These are phyloP conservation scores for Cardamine chenopodiifolia DNA, from an alignment of 345 rosid genomes.

Conservation along the genomic window DNA sequence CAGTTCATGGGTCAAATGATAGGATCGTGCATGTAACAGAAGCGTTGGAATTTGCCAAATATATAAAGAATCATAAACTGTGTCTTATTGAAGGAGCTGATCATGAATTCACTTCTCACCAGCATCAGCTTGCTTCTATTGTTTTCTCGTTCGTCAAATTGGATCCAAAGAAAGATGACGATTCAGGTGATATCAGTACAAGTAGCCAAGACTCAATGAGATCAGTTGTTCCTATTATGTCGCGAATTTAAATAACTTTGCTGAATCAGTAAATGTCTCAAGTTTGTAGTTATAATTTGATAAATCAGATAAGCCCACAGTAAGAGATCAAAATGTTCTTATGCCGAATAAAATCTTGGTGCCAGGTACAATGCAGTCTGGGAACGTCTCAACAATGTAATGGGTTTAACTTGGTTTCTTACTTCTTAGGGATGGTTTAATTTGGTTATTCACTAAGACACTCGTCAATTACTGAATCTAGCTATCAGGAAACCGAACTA, in stretches of 20 bases:
- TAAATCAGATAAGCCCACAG: too few relatives aligned
- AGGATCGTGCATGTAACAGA: slow-evolving; percentile 63
- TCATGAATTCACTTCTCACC: slow-evolving; percentile 81
- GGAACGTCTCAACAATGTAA: neutral
- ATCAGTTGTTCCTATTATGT: slow-evolving; percentile 12
- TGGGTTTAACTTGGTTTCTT: neutral
- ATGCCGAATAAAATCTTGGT: neutral
- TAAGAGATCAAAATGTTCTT: neutral
- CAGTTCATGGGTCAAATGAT: slow-evolving; percentile 76
- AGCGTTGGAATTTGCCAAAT: slow-evolving; percentile 65
- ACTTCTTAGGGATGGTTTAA: neutral
- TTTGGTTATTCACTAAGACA: neutral
- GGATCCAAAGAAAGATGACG: slow-evolving; percentile 20
- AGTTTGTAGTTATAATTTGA: too few relatives aligned
- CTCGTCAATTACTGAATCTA: neutral
- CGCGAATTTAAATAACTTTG: slow-evolving; percentile 32
- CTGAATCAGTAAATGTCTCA: neutral
- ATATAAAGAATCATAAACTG: slow-evolving; percentile 64
- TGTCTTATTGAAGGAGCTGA: slow-evolving; percentile 75
- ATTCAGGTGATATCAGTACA: slow-evolving; percentile 4
- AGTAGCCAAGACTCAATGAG: neutral
- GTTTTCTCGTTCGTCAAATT: slow-evolving; percentile 54
- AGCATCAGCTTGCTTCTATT: slow-evolving; percentile 55
- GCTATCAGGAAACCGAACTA: too few relatives aligned
- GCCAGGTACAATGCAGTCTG: neutral